Percentiles rank a stretch among this genome's conserved stretches.
Conservation (phyloP, 345 rosid genomes). For the Aquilaria yunnanensis region DNA sequence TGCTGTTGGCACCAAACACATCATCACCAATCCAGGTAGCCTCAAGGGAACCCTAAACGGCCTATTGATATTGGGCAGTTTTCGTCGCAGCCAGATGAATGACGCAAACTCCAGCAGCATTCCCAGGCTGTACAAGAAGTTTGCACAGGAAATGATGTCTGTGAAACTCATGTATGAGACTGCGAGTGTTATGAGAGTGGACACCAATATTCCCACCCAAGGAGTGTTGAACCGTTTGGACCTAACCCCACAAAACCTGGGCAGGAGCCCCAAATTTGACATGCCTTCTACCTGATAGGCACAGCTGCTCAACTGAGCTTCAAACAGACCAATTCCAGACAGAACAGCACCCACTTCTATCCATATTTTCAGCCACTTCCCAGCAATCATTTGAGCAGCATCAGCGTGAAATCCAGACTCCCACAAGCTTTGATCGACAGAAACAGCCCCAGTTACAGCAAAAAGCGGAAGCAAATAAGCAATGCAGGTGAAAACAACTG, state of each 20-base stretch:
- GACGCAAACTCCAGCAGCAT: slow-evolving; percentile 53
- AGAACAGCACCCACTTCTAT: slow-evolving; percentile 59
- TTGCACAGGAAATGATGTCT: slow-evolving; percentile 38
- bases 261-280: slow-evolving; percentile 53
- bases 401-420: slow-evolving; percentile 48
- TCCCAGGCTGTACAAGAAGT: slow-evolving; percentile 45
- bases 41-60: slow-evolving; percentile 38
- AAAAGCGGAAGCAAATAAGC: slow-evolving; percentile 51
- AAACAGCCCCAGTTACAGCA: slow-evolving; percentile 60
- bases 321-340: slow-evolving; percentile 65
- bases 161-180: slow-evolving; percentile 38
- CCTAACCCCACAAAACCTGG: slow-evolving; percentile 25
- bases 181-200: slow-evolving; percentile 32
- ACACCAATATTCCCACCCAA: slow-evolving; percentile 41
- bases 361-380: slow-evolving; percentile 74
- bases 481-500: slow-evolving; percentile 47
- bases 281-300: slow-evolving; percentile 60
- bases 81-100: slow-evolving; percentile 44
- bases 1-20: slow-evolving; percentile 48
- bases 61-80: slow-evolving; percentile 28
- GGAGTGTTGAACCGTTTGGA: slow-evolving; percentile 34
- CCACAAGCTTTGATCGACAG: slow-evolving; percentile 57
- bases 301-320: slow-evolving; percentile 78
- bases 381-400: slow-evolving; percentile 63
- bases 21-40: slow-evolving; percentile 30